A percentile compares a stretch with the other conserved stretches of the same genome.
Conservation (phyloP, 306 rosid species). For the Datisca glomerata region DNA sequence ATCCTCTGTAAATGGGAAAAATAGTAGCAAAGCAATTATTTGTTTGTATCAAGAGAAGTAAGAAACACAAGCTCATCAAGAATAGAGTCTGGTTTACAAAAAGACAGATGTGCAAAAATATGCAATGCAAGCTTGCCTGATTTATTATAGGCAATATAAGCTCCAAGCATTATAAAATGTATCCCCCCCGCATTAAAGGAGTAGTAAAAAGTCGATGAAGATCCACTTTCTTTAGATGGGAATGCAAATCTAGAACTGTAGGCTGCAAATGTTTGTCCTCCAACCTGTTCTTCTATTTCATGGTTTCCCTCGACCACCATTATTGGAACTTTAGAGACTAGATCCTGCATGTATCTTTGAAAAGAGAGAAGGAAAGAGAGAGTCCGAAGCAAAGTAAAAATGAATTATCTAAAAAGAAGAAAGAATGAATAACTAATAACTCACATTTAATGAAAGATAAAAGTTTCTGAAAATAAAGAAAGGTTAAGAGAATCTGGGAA, state of each 20-base stretch:
- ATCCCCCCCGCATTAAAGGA: conserved; percentile 82
- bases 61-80: background rate
- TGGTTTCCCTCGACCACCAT: conserved; percentile 94
- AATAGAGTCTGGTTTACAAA: no score
- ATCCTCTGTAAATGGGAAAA: conserved; percentile 27
- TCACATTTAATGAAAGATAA: no score
- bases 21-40: no score
- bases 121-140: conserved; percentile 24
- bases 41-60: no score
- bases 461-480: background rate
- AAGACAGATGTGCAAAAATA: no score
- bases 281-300: conserved; percentile 59
- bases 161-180: conserved; percentile 89
- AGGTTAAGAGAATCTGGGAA: background rate
- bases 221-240: conserved; percentile 79
- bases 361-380: conserved; percentile 9
- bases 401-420: background rate
- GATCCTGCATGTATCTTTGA: conserved; percentile 72
- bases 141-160: conserved; percentile 41
- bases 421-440: no score
- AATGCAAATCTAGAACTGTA: conserved; percentile 86
- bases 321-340: conserved; percentile 61
- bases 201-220: conserved; percentile 63
- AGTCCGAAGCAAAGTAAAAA: background rate
- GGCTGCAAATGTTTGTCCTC: conserved; percentile 41